Conservation (phyloP, 257 asterid species). For the Solanum clarkiae region DNA sequence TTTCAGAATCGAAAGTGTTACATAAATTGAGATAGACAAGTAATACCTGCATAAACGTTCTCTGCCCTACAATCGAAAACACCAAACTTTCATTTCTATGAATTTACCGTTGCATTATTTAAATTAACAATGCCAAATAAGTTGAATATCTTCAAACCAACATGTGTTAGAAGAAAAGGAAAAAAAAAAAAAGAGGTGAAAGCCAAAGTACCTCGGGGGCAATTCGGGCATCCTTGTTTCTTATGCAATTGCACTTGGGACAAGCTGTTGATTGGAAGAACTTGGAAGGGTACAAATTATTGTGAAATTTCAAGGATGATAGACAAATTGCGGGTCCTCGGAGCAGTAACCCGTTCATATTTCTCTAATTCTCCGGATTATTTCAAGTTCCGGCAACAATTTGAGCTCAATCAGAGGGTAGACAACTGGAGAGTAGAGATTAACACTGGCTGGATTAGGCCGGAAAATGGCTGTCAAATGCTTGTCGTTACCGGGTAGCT, state of each 20-base stretch:
- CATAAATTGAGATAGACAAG: too few relatives aligned
- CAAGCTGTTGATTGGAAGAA: constrained; percentile 2
- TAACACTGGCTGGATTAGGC: not conserved
- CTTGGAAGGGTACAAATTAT: not conserved
- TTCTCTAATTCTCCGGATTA: not conserved
- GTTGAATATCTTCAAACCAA: too few relatives aligned
- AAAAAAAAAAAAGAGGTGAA: not conserved
- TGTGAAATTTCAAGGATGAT: not conserved
- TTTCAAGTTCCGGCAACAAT: not conserved
- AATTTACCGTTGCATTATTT: not conserved
- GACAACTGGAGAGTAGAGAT: not conserved
- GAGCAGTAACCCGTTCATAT: not conserved
- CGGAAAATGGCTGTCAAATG: not conserved
- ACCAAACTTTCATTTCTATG: not conserved
- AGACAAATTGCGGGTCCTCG: not conserved
- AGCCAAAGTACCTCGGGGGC: constrained; percentile 12
- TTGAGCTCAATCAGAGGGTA: not conserved
- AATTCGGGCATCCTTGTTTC: not conserved
- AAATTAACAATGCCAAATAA: not conserved
- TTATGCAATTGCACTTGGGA: constrained; percentile 15
- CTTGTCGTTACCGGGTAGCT: not conserved
- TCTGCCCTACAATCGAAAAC: not conserved
- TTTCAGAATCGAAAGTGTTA: not conserved
- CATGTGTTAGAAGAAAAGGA: too few relatives aligned
- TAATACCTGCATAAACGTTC: not conserved